Evolutionary conservation across 192 early-diverging fungal species (phyloP), one percentile per base, ranked within the genome.

Genomic region (Rhizophlyctis rosea): DNA sequence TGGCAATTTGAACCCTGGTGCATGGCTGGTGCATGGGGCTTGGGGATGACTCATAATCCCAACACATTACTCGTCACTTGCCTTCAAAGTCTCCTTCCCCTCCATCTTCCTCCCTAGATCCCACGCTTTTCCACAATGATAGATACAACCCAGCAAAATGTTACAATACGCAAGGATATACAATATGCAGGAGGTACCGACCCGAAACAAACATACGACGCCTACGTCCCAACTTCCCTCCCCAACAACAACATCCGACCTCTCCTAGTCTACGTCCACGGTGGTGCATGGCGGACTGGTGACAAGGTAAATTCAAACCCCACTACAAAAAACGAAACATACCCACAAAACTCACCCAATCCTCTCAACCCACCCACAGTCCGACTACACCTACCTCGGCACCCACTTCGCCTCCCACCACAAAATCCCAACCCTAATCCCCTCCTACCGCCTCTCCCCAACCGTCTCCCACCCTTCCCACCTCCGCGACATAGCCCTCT

Each of bases 231-330:
- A n/a, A 54, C 28, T 18, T 21, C 29, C 3, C 51, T 31, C 9
- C 16, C 61, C 13, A n/a, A 35, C 16, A 36, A 21, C 33, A 13
- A 58, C 24, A 27, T n/a, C 9, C 36, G 64, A 7, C 85, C 87
- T 1, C 64, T 91, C 18, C 62, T 88, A 1, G 78, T 94, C 4
- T 90, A 86, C 72, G 65, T 93, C 18, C 90, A 92, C 70, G 92
- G 94, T 23, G 94, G 94, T 2, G 88, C 91, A 14, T 96, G 94
- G 94, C 76, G 87, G 3, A 75, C 84, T 0, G 89, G 88, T 48
- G 88, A 91, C 69, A 92, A 91, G 66, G 47, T 50, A 11, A 49
- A 53, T n/a, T n/a, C n/a, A n/a, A n/a, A n/a, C n/a, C n/a, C n/a
- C 39, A 18, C 39, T 44, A 18, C 39, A 7, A 18, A 44, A 44